Base-by-base conservation (phyloP, 805 yeast species). In the Cyberlindnera suaveolens region DNA sequence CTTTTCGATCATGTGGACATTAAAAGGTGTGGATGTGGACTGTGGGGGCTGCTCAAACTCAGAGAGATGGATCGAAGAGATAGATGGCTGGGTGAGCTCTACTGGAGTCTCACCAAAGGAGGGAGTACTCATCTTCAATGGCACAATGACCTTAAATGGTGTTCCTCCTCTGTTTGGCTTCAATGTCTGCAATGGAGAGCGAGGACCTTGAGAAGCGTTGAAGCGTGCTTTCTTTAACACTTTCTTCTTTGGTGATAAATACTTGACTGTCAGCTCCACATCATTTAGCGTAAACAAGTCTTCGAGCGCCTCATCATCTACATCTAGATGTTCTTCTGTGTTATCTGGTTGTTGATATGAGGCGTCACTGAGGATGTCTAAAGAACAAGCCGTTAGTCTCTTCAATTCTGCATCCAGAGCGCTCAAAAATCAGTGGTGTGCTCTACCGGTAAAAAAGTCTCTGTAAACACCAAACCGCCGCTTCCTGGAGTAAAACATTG, bases 1-100 rank as follows among this genome's bases (percentile, higher is more conserved):
- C 19, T 6, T 7, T n/a, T 32, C 16, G 27, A 31, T 41, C 31
- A 31, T 36, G 38, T 38, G 42, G 6, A 41, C 50, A 15, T 14
- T 23, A 15, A 29, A 15, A 10, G 62, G 62, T 1, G 62, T 58
- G 5, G 62, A 58, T 1, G 60, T 54, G 9, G 54, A 52, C 39
- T 43, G 44, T 14, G 62, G 62, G 5, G 56, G 52, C 30, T 53
- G 59, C 5, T 49, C 54, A 40, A 58, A 57, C 16, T 55, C 58
- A 6, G 60, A 57, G 7, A 57, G 46, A 20, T 56, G 61, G 2
- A 58, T 40, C 1, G 62, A 57, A 0, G 59, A 52, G 1, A 23
- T 15, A 15, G 39, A 15, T 9, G 33, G 33, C 10, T 37, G 39
- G 11, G 15, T 16, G 16, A 29, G 16, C 17, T 29, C 33, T 18